Base-by-base conservation (phyloP, 306 rosid genomes). In the Ochetophila trinervis region DNA sequence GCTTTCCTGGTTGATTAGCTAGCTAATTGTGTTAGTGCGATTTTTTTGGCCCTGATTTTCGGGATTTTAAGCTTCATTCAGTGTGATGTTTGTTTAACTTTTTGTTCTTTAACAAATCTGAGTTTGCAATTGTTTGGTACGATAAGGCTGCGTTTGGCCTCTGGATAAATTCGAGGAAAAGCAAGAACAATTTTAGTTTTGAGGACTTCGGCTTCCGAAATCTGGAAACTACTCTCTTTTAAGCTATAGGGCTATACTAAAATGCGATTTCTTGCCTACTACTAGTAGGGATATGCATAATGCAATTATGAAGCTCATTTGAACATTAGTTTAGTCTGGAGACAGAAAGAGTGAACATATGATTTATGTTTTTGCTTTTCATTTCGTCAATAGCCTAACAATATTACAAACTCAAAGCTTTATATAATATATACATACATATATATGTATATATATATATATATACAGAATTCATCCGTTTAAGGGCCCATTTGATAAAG, bases 31-130 rank as follows among this genome's bases (percentile, higher is more conserved):
- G 4, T 54, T 12, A n/a, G 22, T 66, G 62, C 53, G 1, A 55
- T 53, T 37, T 19, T 53, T 8, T 20, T 18, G 52, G 53, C 60
- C 68, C 60, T 65, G 53, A 66, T 34, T 66, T 27, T 66, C 17
- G 23, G 20, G 70, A 37, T 37, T 66, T 35, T 19, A 21, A 35
- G 62, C 9, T 66, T 22, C 36, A 16, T 21, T 14, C 15, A 12
- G 19, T 54, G 8, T 14, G 59, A 54, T 20, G 34, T 24, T 6
- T 24, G 17, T 6, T 5, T 54, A 7, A 12, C 10, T 21, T 54
- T 21, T 19, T 52, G 55, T 44, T 66, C n/a, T 20, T 36, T 24
- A 32, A 18, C 51, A 50, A 66, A 53, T 66, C 60, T 53, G 56
- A 57, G 56, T 67, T 22, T 8, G 60, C 20, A 53, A 20, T 19